Base-by-base conservation (phyloP, 192 early-diverging fungal genomes). In the Coemansia sp. region DNA sequence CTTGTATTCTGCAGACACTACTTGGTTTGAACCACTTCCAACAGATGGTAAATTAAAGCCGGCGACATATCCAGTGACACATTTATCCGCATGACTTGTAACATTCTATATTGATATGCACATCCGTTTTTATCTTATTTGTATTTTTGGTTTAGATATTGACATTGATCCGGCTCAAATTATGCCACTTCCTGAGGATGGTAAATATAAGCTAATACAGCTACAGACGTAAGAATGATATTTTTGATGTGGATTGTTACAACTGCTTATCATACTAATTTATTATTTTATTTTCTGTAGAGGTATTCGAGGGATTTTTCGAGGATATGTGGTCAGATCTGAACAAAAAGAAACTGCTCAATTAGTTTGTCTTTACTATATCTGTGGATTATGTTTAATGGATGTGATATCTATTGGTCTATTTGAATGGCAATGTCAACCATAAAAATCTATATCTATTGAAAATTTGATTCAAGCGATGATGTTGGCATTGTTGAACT, bases 141-240 rank as follows among this genome's bases (percentile, higher is more conserved):
- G 21, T 5, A 24, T 22, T 16, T 23, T 23, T 41, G 21, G 19
- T 66, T 53, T 74, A 74, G 73, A 76, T 41, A 71, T 76, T 31
- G 74, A 76, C 23, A 57, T 76, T 25, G 74, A 76, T 25, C 60
- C 41, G n/a, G 65, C 60, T 18, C 74, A 76, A 28, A 30, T 76
- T 21, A 76, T 76, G 74, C 74, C 68, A 21, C 68, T 76, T 2
- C 74, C 74, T n/a, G 64, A 54, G n/a, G 74, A 76, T 56, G 73
- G 73, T 59, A 66, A 63, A 60, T 54, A 49, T 25, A 44, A 16
- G 14, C 4, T 44, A 9, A 1, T 38, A 9, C 10, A 9, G 10
- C 4, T 38, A 9, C 34, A 38, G 6, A 38, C 10, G 2, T 12
- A 31, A 31, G 30, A 9, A 38, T 38, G 10, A 38, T 9, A 38